These are phyloP conservation scores for Phytophthora hibernalis DNA, from an alignment of 352 stramenopile species.

Conservation along the genomic window DNA sequence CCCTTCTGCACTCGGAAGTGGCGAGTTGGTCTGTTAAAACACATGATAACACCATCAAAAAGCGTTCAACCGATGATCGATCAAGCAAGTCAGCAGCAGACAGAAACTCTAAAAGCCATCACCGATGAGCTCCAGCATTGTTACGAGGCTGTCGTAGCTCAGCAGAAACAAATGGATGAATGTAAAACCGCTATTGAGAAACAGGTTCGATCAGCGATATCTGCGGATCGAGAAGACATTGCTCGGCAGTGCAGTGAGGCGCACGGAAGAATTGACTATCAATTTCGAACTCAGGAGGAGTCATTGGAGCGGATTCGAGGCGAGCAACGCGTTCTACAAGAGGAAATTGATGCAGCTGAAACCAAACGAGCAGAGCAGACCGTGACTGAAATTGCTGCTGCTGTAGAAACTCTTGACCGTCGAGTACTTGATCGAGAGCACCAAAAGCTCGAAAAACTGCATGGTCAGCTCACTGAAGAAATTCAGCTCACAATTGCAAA, in stretches of 20 bases:
- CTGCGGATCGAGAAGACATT: slow-evolving; percentile 29
- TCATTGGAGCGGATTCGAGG: slow-evolving; percentile 27
- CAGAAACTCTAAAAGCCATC: slow-evolving; percentile 9
- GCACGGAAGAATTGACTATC: slow-evolving; percentile 35
- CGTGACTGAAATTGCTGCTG: slow-evolving; percentile 8
- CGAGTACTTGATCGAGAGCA: slow-evolving; percentile 28
- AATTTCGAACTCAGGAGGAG: slow-evolving; percentile 40
- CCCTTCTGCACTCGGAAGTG: slow-evolving; percentile 23
- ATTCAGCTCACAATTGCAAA: slow-evolving; percentile 22
- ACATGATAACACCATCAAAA: slow-evolving; percentile 4
- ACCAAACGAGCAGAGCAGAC: slow-evolving; percentile 14
- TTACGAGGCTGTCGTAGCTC: slow-evolving; percentile 18
- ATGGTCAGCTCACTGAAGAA: slow-evolving; percentile 25
- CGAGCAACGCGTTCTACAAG: slow-evolving; percentile 18
- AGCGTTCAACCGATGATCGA: slow-evolving; percentile 12
- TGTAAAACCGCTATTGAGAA: slow-evolving; percentile 21
- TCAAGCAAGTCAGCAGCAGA: slow-evolving; percentile 19
- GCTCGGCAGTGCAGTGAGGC: slow-evolving; percentile 38
- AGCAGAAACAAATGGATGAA: slow-evolving; percentile 18
- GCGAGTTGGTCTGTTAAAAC: slow-evolving; percentile 26
- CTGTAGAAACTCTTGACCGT: slow-evolving; percentile 25
- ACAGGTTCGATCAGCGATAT: slow-evolving; percentile 18
- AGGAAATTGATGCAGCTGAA: slow-evolving; percentile 15
- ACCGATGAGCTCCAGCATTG: slow-evolving; percentile 22
- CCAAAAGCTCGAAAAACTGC: slow-evolving; percentile 24